Evolutionary conservation across 2,329 filamentous ascomycete species (phyloP), one percentile per base, ranked within the genome.

Genomic region (Cladosporium sphaerospermum): DNA sequence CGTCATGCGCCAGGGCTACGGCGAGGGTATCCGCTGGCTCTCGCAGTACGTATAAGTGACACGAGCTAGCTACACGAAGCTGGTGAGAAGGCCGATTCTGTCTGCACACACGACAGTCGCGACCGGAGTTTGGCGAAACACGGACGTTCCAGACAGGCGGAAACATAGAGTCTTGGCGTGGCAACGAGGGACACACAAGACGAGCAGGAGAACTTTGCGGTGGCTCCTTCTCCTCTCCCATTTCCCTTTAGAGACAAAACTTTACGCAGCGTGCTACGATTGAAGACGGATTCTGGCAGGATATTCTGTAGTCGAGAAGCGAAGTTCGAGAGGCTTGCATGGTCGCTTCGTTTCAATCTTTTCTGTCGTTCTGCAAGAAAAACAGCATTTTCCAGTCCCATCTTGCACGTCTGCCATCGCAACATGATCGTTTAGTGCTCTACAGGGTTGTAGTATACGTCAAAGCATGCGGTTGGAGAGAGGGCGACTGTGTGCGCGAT

Each of bases 1-100:
- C 62, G 92, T 97, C 58, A 96, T 96, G 89, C 83, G 92, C 73
- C 92, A 97, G 79, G 93, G 66, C 54, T 95, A 95, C 71, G 89
- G 89, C 52, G 90, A 95, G 64, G 90, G 81, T 64, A 92, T 95
- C 73, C 83, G 89, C 76, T 95, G 89, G 90, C 73, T 95, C 73
- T 67, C 88, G 53, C 89, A 95, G 79, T 95, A 95, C 69, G 88
- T 95, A 69, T 95, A 86, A 77, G 32, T 19, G 18, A 51, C 48
- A 51, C 48, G 40, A 42, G 4, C n/a, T 5, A 11, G 6, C 4
- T 11, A 37, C n/a, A 28, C 23, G 23, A 28, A 28, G 23, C 23
- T 28, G 23, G 23, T 28, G 23, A 28, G 5, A 5, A 4, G 23
- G 23, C 23, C 23, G 23, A 28, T 28, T 28, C 23, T 28, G 23